phyloP scores from a whole-genome alignment of 768 basidiomycete genomes.

The Mycena haematopus region DNA sequence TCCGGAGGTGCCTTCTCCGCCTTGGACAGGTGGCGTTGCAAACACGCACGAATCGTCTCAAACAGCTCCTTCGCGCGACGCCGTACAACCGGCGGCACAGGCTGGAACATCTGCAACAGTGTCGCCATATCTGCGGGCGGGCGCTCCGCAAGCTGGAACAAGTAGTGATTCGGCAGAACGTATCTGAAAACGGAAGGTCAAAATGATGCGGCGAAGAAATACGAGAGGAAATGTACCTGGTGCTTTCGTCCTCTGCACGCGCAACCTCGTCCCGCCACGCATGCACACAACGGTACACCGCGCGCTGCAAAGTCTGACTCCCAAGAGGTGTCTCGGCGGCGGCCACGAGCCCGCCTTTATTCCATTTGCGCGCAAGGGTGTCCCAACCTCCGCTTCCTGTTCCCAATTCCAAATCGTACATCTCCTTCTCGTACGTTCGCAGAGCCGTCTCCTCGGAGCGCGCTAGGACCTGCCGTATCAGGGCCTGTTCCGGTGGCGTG shows the following conservation, averaged over 20 bases:
- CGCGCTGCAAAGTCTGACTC: constrained; percentile 53
- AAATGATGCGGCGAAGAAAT: not conserved
- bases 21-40: constrained; percentile 42
- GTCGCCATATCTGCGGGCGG: constrained; percentile 70
- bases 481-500: constrained; percentile 39
- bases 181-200: constrained; percentile 46
- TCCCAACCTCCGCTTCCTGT: constrained; percentile 79
- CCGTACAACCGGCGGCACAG: constrained; percentile 68
- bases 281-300: constrained; percentile 76
- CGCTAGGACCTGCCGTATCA: constrained; percentile 62
- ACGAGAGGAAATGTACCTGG: constrained; percentile 53
- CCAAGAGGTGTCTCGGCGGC: constrained; percentile 41
- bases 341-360: constrained; percentile 61
- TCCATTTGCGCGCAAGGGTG: constrained; percentile 81
- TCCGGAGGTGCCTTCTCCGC: not conserved
- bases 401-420: constrained; percentile 71
- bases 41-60: constrained; percentile 60
- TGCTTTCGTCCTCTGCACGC: constrained; percentile 86
- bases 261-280: constrained; percentile 84
- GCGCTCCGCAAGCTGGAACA: constrained; percentile 77
- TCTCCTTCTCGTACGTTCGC: constrained; percentile 69
- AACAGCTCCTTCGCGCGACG: constrained; percentile 68
- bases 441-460: constrained; percentile 82
- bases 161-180: constrained; percentile 74
- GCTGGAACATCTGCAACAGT: constrained; percentile 63